Percentiles rank a stretch among this genome's conserved stretches.
phyloP scores from a whole-genome alignment of 176 grass and related monocot genomes.

The Carex scoparia region DNA sequence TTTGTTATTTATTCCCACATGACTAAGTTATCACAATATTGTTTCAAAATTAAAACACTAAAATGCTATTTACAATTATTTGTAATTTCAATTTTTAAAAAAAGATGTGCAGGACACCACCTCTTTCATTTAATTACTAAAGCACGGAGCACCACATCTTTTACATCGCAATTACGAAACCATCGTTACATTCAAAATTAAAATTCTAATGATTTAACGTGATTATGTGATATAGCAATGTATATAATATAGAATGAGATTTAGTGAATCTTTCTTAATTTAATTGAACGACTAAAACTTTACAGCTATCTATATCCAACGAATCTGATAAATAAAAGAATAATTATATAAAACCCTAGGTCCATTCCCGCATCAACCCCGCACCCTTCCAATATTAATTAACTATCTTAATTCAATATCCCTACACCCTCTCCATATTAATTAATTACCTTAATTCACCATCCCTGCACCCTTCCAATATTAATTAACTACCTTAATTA shows the following conservation, averaged over 20 bases:
- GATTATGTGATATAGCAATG: background rate
- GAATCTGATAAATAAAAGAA: background rate
- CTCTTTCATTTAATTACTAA: no score
- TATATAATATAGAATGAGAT: background rate
- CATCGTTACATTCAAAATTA: background rate
- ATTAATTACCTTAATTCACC: no score
- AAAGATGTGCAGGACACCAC: background rate
- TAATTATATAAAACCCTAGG: no score
- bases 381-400: no score
- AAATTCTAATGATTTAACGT: background rate
- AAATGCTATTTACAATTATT: background rate
- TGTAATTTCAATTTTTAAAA: background rate
- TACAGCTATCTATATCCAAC: background rate
- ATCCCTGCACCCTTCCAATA: no score
- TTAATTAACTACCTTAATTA: no score
- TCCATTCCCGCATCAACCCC: no score
- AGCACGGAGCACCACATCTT: background rate
- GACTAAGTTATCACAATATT: background rate
- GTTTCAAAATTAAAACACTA: background rate
- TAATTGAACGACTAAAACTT: background rate
- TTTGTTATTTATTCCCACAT: background rate
- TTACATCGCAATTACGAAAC: background rate
- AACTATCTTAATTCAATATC: no score
- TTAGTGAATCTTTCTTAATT: background rate
- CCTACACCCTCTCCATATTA: no score